A percentile compares a stretch with the other conserved stretches of the same genome.
Conservation (phyloP, 2,329 filamentous ascomycete species). For the Cordyceps tenuipes region DNA sequence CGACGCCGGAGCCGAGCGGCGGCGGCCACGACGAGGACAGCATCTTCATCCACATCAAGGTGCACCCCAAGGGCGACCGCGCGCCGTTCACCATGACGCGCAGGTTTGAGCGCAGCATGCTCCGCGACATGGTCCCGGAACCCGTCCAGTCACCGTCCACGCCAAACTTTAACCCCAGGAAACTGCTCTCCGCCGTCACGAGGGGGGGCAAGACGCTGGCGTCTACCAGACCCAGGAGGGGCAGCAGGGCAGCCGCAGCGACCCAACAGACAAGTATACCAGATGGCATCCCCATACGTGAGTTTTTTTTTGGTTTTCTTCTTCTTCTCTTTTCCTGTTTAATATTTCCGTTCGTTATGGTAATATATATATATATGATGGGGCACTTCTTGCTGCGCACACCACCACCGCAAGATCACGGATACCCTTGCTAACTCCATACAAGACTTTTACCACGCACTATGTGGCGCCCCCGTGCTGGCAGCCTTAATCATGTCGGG, state of each 20-base stretch:
- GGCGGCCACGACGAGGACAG: constrained; percentile 14
- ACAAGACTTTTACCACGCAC: constrained; percentile 24
- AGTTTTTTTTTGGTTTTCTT: no score
- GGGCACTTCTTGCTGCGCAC: no score
- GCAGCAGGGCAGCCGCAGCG: not conserved
- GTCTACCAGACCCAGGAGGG: not conserved
- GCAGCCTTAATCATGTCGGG: constrained; percentile 47
- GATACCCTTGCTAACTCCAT: not conserved
- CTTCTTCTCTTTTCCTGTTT: no score
- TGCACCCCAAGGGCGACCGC: constrained; percentile 28
- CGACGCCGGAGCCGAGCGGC: not conserved
- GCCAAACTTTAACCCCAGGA: constrained; percentile 14
- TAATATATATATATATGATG: no score
- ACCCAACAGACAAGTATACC: not conserved
- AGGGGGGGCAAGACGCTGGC: not conserved
- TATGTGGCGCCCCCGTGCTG: constrained; percentile 40
- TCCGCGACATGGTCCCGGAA: constrained; percentile 38
- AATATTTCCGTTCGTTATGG: no score
- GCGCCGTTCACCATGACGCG: constrained; percentile 41
- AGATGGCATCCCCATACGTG: constrained; percentile 17
- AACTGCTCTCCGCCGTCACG: constrained; percentile 13
- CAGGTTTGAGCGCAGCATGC: constrained; percentile 40
- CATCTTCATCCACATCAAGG: constrained; percentile 22
- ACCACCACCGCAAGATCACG: not conserved
- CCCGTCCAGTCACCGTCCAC: constrained; percentile 17